Conservation (phyloP, 2,329 filamentous ascomycete genomes). For the Talaromyces sp. region DNA sequence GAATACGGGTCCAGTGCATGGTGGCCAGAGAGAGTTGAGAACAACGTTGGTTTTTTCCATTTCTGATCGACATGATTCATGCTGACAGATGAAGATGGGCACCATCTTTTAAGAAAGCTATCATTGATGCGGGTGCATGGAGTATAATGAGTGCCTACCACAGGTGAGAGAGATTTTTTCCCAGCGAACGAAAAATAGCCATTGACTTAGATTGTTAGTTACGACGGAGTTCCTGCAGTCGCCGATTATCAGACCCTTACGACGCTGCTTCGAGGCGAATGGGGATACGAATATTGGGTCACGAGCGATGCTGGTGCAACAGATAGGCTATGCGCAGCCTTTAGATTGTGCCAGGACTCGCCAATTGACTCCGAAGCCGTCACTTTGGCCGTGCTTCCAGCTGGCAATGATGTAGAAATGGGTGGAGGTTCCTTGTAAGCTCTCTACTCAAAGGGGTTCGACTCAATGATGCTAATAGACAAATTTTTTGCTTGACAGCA, state of each 20-base stretch:
- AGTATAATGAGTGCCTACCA: slow-evolving; percentile 73
- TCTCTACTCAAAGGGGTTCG: not conserved
- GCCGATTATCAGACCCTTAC: slow-evolving; percentile 64
- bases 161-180: slow-evolving; percentile 36
- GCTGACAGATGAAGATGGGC: slow-evolving; percentile 36
- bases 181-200: not conserved
- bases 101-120: slow-evolving; percentile 64
- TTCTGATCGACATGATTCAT: not conserved
- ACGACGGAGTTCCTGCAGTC: slow-evolving; percentile 68
- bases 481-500: slow-evolving; percentile 37
- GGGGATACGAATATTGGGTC: slow-evolving; percentile 68
- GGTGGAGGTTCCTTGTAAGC: slow-evolving; percentile 64
- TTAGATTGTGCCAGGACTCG: slow-evolving; percentile 60
- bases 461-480: not conserved
- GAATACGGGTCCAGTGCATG: slow-evolving; percentile 62
- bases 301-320: slow-evolving; percentile 68
- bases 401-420: slow-evolving; percentile 72
- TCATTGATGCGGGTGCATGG: slow-evolving; percentile 66
- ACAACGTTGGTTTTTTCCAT: slow-evolving; percentile 51
- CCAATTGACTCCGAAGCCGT: slow-evolving; percentile 65
- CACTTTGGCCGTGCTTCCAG: slow-evolving; percentile 60
- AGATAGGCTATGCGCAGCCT: slow-evolving; percentile 62
- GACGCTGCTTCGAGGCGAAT: slow-evolving; percentile 66
- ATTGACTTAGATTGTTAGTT: slow-evolving; percentile 32
- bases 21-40: slow-evolving; percentile 54